Evolutionary conservation across 2,329 filamentous ascomycete species (phyloP), one percentile per base, ranked within the genome.

Genomic region (Colletotrichum lindemuthianum): DNA sequence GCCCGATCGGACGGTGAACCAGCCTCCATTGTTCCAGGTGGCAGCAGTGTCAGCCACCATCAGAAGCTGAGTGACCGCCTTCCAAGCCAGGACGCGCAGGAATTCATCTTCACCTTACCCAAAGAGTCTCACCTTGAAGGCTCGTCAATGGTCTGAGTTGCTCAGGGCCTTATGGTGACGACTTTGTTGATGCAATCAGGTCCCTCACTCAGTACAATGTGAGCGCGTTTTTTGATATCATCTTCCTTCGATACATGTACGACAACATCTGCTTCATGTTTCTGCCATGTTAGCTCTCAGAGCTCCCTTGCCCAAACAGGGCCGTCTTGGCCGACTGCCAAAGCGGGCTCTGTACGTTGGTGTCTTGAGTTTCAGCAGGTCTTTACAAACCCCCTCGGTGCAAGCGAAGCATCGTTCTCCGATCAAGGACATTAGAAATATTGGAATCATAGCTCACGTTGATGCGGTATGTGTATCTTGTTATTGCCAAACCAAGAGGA

Each of bases 371-470:
- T 54, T 59, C 34, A 48, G 43, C 16, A 59, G 63, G 48, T 50
- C 60, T n/a, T 59, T 65, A 16, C 54, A 66, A 12, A 50, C 41
- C 34, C 67, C 58, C 44, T 24, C 59, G 2, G 59, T 49, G 33
- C 59, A 67, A 37, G 44, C 47, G 36, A 59, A 77, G 43, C 72
- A 77, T 37, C 78, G 79, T 49, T 72, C 74, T 36, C 73, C 71
- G 16, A 80, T 88, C 15, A 82, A 86, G 43, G 87, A 87, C 71
- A 96, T 94, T 55, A 86, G 95, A 70, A 99, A 99, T 74, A 97
- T 99, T 75, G 96, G 96, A 67, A 98, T 99, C 70, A 97, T 99
- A 76, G 96, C 96, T 65, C 96, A 99, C 77, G 97, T 99, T 69
- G 96, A 98, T 88, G 96, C 96, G 60, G 86, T 88, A 76, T 59